These are phyloP conservation scores for Globisporangium iwayamae DNA, from an alignment of 352 stramenopile species.

Conservation along the genomic window DNA sequence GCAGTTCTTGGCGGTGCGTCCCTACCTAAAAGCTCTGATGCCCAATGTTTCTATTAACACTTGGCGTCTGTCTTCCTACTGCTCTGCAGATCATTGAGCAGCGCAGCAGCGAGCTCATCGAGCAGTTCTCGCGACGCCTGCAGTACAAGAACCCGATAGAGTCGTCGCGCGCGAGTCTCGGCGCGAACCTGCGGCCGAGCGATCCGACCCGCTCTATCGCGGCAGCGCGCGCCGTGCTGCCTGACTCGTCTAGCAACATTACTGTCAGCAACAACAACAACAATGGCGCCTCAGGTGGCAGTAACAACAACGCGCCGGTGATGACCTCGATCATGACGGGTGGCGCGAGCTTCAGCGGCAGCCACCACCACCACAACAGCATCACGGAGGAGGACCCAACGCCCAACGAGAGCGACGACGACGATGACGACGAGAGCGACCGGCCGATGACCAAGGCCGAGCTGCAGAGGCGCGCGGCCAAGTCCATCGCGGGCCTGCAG, in stretches of 20 bases:
- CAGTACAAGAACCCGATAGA: constrained; percentile 68
- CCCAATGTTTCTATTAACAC: too few relatives aligned
- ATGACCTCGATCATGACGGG: constrained; percentile 8
- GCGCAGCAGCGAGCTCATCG: constrained; percentile 74
- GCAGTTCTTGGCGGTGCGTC: constrained; percentile 55
- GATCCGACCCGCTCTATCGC: constrained; percentile 56
- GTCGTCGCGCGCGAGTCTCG: constrained; percentile 45
- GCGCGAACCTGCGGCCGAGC: constrained; percentile 61
- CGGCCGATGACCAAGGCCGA: constrained; percentile 59
- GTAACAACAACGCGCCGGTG: background rate
- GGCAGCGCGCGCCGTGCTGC: constrained; percentile 43
- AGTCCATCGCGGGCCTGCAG: constrained; percentile 48
- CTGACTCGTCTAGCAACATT: constrained; percentile 20
- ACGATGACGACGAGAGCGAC: constrained; percentile 57
- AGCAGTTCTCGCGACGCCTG: constrained; percentile 66
- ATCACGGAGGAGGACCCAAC: constrained; percentile 47
- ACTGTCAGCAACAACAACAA: background rate
- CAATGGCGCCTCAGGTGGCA: background rate
- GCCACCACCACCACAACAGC: constrained; percentile 9
- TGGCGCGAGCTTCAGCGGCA: constrained; percentile 10
- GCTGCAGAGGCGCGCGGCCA: constrained; percentile 54
- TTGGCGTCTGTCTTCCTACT: background rate
- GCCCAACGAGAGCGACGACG: constrained; percentile 30
- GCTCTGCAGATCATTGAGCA: constrained; percentile 70
- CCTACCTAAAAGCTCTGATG: too few relatives aligned